Evolutionary conservation across 768 basidiomycete species (phyloP), one percentile per base, ranked within the genome.

Genomic region (Serendipita sp.): DNA sequence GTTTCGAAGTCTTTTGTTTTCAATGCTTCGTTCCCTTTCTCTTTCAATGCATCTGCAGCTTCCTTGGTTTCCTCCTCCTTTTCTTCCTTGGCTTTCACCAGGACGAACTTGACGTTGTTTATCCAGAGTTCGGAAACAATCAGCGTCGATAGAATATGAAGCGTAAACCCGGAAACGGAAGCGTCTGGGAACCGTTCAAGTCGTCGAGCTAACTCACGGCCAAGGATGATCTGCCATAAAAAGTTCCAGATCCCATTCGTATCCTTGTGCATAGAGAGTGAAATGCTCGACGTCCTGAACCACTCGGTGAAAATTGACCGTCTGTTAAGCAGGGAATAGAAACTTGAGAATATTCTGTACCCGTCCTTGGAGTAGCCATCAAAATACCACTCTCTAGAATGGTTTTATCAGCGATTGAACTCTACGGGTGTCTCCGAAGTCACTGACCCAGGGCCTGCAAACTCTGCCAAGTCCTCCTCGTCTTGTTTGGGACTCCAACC

Each of bases 101-200:
- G 62, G 29, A 33, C 36, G 29, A 62, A 1, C 11, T 44, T 15
- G 29, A 62, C 27, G 34, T 62, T 36, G 15, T 62, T 37, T 11
- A 62, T 16, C 62, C 62, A 62, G 11, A 45, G 44, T 16, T 62
- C 62, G 13, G 62, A 37, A 15, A 62, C 34, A 34, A 62, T 62
- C 34, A 62, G 15, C n/a, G 29, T 62, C 16, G 62, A 16, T 34
- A 62, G 34, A n/a, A 62, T 29, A 15, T 34, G 15, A 11, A 15
- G 16, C 11, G 62, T 62, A 34, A 62, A 62, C 11, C 62, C 62
- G n/a, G 62, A 62, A 16, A 16, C 15, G n/a, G n/a, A 44, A 34
- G 36, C 36, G 23, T 62, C 34, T 36, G 16, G 15, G n/a, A 44
- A 34, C 16, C 34, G n/a, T 62, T 62, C 34, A n/a, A 62, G 62